phyloP scores from a whole-genome alignment of 257 asterid species.

The Anisodus tanguticus region DNA sequence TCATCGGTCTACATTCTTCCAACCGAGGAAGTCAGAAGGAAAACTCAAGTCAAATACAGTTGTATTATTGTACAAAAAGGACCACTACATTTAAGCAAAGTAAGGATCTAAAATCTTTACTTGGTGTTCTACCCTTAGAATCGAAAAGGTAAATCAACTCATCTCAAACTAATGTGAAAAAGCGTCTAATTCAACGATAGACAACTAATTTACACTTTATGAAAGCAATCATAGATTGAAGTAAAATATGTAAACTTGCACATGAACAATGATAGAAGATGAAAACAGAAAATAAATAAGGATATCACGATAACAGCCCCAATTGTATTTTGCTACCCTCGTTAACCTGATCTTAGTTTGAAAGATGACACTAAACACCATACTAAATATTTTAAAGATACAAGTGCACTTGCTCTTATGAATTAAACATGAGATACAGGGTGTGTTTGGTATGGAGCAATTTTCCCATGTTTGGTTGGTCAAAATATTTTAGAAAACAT shows the following conservation, averaged over 20 bases:
- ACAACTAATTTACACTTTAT: not conserved
- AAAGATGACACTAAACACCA: not conserved
- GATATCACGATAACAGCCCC: not conserved
- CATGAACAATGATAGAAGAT: not conserved
- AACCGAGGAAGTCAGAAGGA: not conserved
- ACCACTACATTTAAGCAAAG: conserved; percentile 13
- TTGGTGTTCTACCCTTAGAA: not conserved
- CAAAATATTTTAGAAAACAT: no score
- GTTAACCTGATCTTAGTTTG: not conserved
- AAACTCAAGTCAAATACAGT: not conserved
- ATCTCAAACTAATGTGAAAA: not conserved
- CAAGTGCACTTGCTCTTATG: not conserved
- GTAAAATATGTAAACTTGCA: not conserved
- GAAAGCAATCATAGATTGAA: not conserved
- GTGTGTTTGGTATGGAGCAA: no score
- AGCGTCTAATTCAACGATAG: not conserved
- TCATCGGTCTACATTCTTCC: not conserved
- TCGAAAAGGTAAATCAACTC: not conserved
- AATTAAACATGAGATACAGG: not conserved
- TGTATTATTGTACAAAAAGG: not conserved
- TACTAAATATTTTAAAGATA: no score
- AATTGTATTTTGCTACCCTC: not conserved
- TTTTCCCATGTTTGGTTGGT: no score
- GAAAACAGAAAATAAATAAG: not conserved
- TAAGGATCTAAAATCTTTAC: not conserved